phyloP scores from a whole-genome alignment of 495 filamentous ascomycete species.

The Sordaria brevicollis region DNA sequence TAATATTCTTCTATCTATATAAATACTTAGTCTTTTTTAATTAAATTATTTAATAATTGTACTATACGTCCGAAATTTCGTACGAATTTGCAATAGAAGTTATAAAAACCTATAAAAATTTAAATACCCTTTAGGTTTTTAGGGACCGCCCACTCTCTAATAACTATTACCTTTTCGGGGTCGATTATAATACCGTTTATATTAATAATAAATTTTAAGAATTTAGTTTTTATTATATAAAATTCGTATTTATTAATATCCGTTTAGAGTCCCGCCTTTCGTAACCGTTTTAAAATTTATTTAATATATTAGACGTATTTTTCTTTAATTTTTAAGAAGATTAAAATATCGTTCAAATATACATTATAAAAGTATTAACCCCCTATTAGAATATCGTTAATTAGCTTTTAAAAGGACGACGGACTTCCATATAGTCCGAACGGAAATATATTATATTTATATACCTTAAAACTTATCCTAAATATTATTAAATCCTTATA shows the following conservation, averaged over 20 bases:
- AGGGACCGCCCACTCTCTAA: background rate
- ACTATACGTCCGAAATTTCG: background rate
- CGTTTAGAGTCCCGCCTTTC: slow-evolving; percentile 8
- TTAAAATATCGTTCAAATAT: slow-evolving; percentile 1
- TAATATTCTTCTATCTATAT: too few relatives aligned
- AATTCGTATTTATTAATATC: too few relatives aligned
- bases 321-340: background rate
- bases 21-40: background rate
- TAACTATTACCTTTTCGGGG: background rate
- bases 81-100: slow-evolving; percentile 3
- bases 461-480: slow-evolving; percentile 14
- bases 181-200: background rate
- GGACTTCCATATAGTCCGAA: slow-evolving; percentile 22
- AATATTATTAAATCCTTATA: slow-evolving; percentile 24
- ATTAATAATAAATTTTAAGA: slow-evolving; percentile 17
- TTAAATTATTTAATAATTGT: background rate
- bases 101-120: slow-evolving; percentile 2
- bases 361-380: slow-evolving; percentile 12
- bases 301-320: background rate
- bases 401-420: slow-evolving; percentile 18
- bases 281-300: slow-evolving; percentile 5
- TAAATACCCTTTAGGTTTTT: background rate
- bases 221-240: slow-evolving; percentile 15
- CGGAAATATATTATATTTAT: slow-evolving; percentile 23
- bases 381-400: slow-evolving; percentile 18